These are phyloP conservation scores for Brassica carinata DNA, from an alignment of 345 rosid species.

Conservation along the genomic window DNA sequence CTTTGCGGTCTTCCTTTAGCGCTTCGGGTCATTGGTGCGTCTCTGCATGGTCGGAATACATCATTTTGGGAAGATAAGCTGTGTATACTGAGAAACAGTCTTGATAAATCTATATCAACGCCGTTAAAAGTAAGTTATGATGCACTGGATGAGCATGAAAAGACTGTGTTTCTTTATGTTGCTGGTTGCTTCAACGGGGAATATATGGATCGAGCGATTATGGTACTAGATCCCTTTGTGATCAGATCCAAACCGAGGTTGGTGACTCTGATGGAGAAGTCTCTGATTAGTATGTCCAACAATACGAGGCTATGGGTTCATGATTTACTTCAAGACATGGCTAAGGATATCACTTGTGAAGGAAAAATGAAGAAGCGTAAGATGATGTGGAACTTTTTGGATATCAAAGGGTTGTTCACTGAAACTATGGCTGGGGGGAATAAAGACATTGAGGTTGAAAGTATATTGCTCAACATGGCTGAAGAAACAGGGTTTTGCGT, in stretches of 20 bases:
- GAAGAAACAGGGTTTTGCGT: neutral
- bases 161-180: conserved; percentile 26
- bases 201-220: conserved; percentile 20
- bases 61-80: conserved; percentile 21
- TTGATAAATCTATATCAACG: conserved; percentile 17
- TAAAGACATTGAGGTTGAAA: neutral
- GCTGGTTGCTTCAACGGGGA: conserved; percentile 29
- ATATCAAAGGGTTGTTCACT: conserved; percentile 26
- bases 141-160: conserved; percentile 26
- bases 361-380: conserved; percentile 30
- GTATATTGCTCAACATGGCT: neutral
- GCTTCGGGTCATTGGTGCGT: conserved; percentile 29
- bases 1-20: conserved; percentile 47
- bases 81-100: conserved; percentile 5
- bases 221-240: conserved; percentile 27
- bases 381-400: conserved; percentile 22
- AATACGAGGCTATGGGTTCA: conserved; percentile 33
- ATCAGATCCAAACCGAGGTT: conserved; percentile 2
- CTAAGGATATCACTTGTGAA: conserved; percentile 30
- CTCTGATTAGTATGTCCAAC: conserved; percentile 21
- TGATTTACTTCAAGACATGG: conserved; percentile 39
- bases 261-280: conserved; percentile 25
- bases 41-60: conserved; percentile 19
- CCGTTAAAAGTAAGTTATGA: conserved; percentile 20
- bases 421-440: conserved; percentile 10